A percentile compares a stretch with the other conserved stretches of the same genome.
Evolutionary conservation across 1,139 yeast genomes (phyloP).

Genomic region (Geotrichum bryndzae): DNA sequence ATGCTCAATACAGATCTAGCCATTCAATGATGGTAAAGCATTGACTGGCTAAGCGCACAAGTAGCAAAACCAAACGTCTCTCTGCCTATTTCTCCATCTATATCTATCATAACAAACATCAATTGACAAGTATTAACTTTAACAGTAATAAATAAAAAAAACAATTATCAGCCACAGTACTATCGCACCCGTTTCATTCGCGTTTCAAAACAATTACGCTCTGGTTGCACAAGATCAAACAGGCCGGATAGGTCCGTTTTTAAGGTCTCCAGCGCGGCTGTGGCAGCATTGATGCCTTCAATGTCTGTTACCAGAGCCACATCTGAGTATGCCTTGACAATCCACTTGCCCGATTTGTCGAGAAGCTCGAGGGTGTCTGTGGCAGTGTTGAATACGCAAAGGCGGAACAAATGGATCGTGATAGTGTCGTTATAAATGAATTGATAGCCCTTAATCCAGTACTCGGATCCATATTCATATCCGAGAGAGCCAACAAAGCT

Average conservation of each 20-base stretch:
- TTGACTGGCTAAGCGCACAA: too few relatives aligned
- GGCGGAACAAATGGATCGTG: conserved; percentile 53
- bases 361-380: conserved; percentile 32
- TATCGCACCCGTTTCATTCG: conserved; percentile 39
- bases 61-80: too few relatives aligned
- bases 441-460: conserved; percentile 58
- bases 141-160: background rate
- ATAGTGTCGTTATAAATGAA: conserved; percentile 56
- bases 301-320: conserved; percentile 70
- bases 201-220: conserved; percentile 74
- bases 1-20: too few relatives aligned
- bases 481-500: conserved; percentile 61
- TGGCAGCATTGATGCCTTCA: conserved; percentile 61
- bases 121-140: background rate
- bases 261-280: conserved; percentile 53
- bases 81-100: background rate
- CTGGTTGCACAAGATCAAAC: conserved; percentile 65
- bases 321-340: conserved; percentile 62
- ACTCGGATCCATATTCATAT: conserved; percentile 59
- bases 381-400: conserved; percentile 7
- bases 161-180: background rate
- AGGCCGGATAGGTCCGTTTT: conserved; percentile 64
- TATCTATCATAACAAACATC: background rate
- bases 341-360: conserved; percentile 53
- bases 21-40: too few relatives aligned